A percentile compares a stretch with the other conserved stretches of the same genome.
Conservation (phyloP, 768 basidiomycete genomes). For the Tulasnella sp. region DNA sequence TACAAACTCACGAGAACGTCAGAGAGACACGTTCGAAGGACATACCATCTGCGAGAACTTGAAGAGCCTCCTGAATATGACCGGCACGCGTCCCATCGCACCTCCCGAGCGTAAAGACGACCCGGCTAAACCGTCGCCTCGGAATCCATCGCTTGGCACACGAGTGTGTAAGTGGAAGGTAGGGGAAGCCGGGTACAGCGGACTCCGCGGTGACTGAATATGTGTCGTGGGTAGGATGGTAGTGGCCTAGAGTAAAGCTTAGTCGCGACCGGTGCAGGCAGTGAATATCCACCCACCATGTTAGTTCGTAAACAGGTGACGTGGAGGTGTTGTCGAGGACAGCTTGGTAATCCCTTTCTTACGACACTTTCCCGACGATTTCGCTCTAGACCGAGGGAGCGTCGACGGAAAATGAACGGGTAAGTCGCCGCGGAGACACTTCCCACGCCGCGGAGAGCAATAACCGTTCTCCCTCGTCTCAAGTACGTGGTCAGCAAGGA, state of each 20-base stretch:
- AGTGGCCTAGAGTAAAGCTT: background rate
- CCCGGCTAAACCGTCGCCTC: background rate
- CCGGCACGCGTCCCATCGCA: constrained; percentile 41
- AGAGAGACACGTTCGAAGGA: background rate
- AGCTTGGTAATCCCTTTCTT: background rate
- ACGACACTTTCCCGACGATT: background rate
- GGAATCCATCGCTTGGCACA: background rate
- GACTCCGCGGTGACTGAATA: constrained; percentile 1
- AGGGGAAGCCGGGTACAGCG: constrained; percentile 1
- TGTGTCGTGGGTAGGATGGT: background rate
- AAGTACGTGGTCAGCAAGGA: too few relatives aligned
- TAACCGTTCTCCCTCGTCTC: too few relatives aligned
- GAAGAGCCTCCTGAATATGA: constrained; percentile 67
- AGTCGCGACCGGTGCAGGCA: background rate
- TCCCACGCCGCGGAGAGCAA: too few relatives aligned
- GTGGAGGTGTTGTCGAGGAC: background rate
- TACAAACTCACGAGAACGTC: background rate
- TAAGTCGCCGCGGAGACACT: too few relatives aligned
- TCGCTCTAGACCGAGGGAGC: background rate
- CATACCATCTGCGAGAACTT: constrained; percentile 80
- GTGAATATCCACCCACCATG: background rate
- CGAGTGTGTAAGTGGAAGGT: constrained; percentile 1
- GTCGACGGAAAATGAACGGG: too few relatives aligned
- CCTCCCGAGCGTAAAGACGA: background rate
- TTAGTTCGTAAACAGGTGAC: background rate